phyloP scores from a whole-genome alignment of 768 basidiomycete genomes.

The Multifurca ochricompacta region DNA sequence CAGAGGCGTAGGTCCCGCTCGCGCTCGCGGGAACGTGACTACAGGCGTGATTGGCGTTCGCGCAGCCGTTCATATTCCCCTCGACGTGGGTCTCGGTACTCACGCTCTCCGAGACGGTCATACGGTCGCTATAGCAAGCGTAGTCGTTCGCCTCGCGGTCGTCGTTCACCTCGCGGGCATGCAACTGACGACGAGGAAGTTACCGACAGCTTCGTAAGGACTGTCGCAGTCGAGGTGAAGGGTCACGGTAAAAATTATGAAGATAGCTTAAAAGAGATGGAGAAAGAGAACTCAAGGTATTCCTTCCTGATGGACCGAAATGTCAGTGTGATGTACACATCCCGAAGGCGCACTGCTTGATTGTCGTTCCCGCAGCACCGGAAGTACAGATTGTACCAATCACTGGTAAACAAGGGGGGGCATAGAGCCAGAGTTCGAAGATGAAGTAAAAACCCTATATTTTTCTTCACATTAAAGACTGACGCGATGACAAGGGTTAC shows the following conservation, averaged over 20 bases:
- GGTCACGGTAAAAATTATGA: conserved; percentile 77
- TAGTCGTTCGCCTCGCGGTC: conserved; percentile 42
- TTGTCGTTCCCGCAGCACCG: conserved; percentile 44
- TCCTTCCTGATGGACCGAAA: conserved; percentile 47
- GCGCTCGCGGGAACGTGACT: conserved; percentile 25
- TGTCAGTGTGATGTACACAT: conserved; percentile 25
- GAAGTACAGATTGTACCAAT: conserved; percentile 61
- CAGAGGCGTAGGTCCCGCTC: conserved; percentile 31
- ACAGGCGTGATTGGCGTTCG: conserved; percentile 28
- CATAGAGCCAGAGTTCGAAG: conserved; percentile 67
- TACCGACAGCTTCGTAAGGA: conserved; percentile 78
- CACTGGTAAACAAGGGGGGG: conserved; percentile 53
- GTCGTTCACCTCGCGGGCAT: conserved; percentile 30
- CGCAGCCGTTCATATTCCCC: conserved; percentile 35
- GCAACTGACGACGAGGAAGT: conserved; percentile 55
- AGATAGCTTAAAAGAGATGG: conserved; percentile 61
- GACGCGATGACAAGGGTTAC: conserved; percentile 50
- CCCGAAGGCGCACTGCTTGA: not conserved
- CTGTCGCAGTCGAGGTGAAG: conserved; percentile 78
- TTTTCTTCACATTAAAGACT: not conserved
- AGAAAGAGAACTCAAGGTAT: conserved; percentile 77
- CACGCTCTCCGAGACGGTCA: conserved; percentile 35
- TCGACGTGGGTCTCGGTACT: conserved; percentile 30
- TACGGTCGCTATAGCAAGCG: conserved; percentile 27
- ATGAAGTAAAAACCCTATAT: conserved; percentile 43